phyloP scores from a whole-genome alignment of 2,329 filamentous ascomycete genomes.

The Pyrenochaeta sp. region DNA sequence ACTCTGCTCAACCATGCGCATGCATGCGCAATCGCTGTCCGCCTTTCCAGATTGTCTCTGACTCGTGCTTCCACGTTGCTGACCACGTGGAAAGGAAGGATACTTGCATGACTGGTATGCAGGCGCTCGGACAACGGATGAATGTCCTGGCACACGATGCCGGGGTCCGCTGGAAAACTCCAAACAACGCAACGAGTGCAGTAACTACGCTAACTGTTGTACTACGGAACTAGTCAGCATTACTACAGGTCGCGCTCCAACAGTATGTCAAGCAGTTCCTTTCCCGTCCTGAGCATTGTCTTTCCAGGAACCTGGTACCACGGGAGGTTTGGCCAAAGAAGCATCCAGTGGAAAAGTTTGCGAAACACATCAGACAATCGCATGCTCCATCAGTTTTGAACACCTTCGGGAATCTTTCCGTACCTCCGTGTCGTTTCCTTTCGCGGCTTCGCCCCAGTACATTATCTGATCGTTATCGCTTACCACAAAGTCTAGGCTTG shows the following conservation, averaged over 20 bases:
- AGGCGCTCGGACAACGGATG: not conserved
- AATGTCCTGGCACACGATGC: not conserved
- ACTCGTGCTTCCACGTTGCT: conserved; percentile 15
- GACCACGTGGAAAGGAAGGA: conserved; percentile 24
- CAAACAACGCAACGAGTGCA: not conserved
- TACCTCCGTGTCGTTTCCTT: not conserved
- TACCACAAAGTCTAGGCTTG: conserved; percentile 1
- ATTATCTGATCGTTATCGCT: not conserved
- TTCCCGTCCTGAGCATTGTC: not conserved
- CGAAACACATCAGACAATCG: not conserved
- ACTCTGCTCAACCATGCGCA: not conserved
- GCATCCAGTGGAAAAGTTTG: not conserved
- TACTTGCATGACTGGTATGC: not conserved
- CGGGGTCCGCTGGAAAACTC: not conserved
- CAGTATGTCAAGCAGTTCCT: not conserved
- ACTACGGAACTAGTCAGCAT: not conserved
- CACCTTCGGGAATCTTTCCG: not conserved
- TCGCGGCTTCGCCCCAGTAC: not conserved
- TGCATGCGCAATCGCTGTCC: conserved; percentile 9
- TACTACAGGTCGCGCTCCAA: not conserved
- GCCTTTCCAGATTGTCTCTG: conserved; percentile 4
- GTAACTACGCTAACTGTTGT: not conserved
- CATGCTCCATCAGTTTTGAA: too few relatives aligned
- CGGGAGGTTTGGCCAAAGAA: not conserved
- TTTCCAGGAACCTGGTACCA: not conserved